phyloP scores from a whole-genome alignment of 73 alveolate genomes.

The Paramecium octaurelia region DNA sequence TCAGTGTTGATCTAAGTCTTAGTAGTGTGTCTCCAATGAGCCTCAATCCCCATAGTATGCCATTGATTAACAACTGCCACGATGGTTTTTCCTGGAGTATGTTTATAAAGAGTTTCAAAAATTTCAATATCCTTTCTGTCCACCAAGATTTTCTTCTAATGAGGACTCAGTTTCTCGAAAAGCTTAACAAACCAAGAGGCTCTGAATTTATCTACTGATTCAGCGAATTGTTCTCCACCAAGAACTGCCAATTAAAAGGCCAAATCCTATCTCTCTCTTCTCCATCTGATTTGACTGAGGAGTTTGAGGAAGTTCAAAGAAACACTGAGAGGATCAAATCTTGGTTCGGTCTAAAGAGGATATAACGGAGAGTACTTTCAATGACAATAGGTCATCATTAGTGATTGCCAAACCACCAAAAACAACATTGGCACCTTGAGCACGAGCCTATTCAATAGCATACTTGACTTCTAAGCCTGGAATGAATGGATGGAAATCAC shows the following conservation, averaged over 20 bases:
- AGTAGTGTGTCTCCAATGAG: constrained; percentile 72
- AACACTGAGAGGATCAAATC: constrained; percentile 50
- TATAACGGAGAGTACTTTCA: background rate
- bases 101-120: constrained; percentile 66
- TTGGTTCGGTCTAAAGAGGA: constrained; percentile 40
- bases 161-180: constrained; percentile 75
- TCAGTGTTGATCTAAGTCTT: constrained; percentile 58
- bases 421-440: constrained; percentile 68
- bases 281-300: constrained; percentile 54
- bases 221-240: constrained; percentile 75
- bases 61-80: constrained; percentile 87
- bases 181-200: constrained; percentile 75
- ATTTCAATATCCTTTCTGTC: constrained; percentile 80
- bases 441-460: constrained; percentile 81
- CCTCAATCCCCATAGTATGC: constrained; percentile 86
- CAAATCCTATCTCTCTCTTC: constrained; percentile 64
- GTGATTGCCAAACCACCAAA: constrained; percentile 78
- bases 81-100: constrained; percentile 73
- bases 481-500: constrained; percentile 70
- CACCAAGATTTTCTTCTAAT: constrained; percentile 71
- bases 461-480: constrained; percentile 83
- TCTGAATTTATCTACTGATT: constrained; percentile 67
- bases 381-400: constrained; percentile 35
- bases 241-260: constrained; percentile 52
- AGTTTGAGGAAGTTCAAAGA: constrained; percentile 14